phyloP scores from a whole-genome alignment of 345 rosid genomes.

The Draba incana region DNA sequence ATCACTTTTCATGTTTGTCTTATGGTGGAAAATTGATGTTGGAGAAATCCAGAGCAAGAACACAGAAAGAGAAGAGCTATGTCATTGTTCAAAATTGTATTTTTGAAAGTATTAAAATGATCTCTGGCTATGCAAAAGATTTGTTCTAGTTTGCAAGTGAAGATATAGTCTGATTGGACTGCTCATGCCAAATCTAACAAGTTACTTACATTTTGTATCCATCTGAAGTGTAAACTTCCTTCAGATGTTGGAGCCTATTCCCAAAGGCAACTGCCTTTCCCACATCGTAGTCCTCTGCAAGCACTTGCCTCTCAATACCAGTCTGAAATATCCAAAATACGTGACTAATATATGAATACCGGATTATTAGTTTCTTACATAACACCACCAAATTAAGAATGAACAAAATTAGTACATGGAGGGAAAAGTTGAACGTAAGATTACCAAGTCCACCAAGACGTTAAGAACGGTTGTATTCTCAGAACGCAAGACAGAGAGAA shows the following conservation, averaged over 20 bases:
- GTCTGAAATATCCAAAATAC: conserved; percentile 52
- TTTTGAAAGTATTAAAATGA: neutral
- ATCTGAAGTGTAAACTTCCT: conserved; percentile 85
- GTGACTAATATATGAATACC: conserved; percentile 11
- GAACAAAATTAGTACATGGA: conserved; percentile 10
- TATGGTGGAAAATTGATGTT: conserved; percentile 8
- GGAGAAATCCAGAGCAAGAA: conserved; percentile 9
- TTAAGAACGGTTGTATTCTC: conserved; percentile 79
- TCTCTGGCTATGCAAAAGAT: neutral
- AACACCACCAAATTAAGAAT: neutral
- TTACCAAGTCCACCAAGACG: conserved; percentile 94
- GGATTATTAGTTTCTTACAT: too few relatives aligned
- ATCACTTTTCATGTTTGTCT: conserved; percentile 4
- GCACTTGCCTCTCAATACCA: conserved; percentile 86
- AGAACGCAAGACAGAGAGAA: conserved; percentile 66
- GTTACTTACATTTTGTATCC: conserved; percentile 80
- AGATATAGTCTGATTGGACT: conserved; percentile 4
- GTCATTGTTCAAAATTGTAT: conserved; percentile 4
- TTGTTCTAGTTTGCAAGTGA: conserved; percentile 27
- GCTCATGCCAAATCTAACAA: conserved; percentile 20
- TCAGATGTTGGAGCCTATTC: conserved; percentile 64
- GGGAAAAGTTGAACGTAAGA: conserved; percentile 26
- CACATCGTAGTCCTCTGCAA: conserved; percentile 78
- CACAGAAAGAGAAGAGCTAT: conserved; percentile 3
- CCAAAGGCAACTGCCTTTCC: conserved; percentile 91